These are phyloP conservation scores for Kodamaea jinghongensis DNA, from an alignment of 805 yeast species.

Conservation along the genomic window DNA sequence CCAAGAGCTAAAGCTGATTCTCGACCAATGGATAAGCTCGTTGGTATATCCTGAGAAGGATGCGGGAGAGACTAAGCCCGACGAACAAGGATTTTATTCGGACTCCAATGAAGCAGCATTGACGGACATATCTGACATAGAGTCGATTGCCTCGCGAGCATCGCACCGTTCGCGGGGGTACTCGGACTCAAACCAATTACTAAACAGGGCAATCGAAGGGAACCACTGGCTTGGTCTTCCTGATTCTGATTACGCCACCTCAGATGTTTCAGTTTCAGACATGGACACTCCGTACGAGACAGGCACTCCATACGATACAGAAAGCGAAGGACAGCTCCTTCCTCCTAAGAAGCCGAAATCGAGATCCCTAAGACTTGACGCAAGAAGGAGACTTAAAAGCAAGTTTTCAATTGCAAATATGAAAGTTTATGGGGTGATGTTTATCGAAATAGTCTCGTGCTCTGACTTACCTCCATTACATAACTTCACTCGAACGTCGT, in stretches of 20 bases:
- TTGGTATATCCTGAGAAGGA: slow-evolving; percentile 24
- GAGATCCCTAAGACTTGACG: slow-evolving; percentile 7
- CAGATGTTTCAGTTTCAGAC: slow-evolving; percentile 1
- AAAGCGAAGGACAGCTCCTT: neutral
- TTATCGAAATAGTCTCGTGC: slow-evolving; percentile 72
- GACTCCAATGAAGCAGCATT: slow-evolving; percentile 18
- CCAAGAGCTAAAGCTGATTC: slow-evolving; percentile 12
- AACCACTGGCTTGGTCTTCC: slow-evolving; percentile 1
- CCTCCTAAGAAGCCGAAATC: neutral
- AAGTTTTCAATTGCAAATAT: slow-evolving; percentile 39
- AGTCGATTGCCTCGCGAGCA: slow-evolving; percentile 16
- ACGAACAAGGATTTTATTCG: slow-evolving; percentile 42
- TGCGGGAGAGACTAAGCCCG: slow-evolving; percentile 16
- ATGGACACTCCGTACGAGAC: neutral
- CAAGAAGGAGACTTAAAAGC: slow-evolving; percentile 11
- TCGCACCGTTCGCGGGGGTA: too few species aligned
- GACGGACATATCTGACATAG: slow-evolving; percentile 32
- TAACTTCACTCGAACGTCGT: slow-evolving; percentile 69
- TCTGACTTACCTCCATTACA: slow-evolving; percentile 75
- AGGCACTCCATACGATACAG: neutral
- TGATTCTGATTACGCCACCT: slow-evolving; percentile 12
- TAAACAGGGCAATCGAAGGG: neutral
- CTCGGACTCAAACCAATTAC: neutral
- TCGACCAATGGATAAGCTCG: slow-evolving; percentile 27
- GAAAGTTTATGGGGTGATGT: slow-evolving; percentile 64